These are phyloP conservation scores for Phyllosticta citriasiana DNA, from an alignment of 2,329 filamentous ascomycete species.

Conservation along the genomic window DNA sequence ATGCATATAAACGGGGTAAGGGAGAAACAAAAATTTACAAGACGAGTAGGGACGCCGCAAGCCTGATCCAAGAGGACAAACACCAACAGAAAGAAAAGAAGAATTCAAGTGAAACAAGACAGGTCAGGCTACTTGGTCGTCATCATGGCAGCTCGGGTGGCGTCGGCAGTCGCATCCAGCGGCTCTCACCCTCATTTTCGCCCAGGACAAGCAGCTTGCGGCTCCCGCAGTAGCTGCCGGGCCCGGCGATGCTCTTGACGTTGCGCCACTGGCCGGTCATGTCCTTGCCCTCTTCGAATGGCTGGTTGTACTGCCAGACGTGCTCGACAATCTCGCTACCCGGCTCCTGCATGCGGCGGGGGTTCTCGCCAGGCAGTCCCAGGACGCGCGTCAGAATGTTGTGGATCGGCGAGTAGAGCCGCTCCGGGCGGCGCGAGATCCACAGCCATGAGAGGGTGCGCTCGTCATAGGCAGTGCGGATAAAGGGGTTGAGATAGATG, in stretches of 20 bases:
- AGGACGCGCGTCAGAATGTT: conserved; percentile 46
- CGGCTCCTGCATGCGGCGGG: conserved; percentile 48
- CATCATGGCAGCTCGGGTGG: conserved; percentile 13
- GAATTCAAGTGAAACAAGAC: not conserved
- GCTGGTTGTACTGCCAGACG: conserved; percentile 39
- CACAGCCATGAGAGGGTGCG: conserved; percentile 49
- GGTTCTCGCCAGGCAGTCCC: conserved; percentile 50
- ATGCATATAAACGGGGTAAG: not conserved
- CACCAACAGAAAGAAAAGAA: not conserved
- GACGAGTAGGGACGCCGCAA: not conserved
- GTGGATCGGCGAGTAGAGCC: conserved; percentile 52
- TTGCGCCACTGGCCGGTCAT: conserved; percentile 23
- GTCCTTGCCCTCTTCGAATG: conserved; percentile 20
- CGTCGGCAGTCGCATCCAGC: conserved; percentile 23
- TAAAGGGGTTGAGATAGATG: conserved; percentile 66
- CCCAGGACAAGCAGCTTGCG: conserved; percentile 43
- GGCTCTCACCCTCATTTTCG: conserved; percentile 22
- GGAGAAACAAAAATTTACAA: not conserved
- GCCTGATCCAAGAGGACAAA: not conserved
- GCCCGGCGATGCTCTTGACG: conserved; percentile 44
- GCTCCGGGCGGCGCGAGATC: conserved; percentile 54
- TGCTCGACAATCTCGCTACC: conserved; percentile 45
- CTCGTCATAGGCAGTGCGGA: conserved; percentile 59
- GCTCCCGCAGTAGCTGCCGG: conserved; percentile 48
- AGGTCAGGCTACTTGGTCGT: not conserved